phyloP scores from a whole-genome alignment of 345 rosid species.

The Clausena lansium region DNA sequence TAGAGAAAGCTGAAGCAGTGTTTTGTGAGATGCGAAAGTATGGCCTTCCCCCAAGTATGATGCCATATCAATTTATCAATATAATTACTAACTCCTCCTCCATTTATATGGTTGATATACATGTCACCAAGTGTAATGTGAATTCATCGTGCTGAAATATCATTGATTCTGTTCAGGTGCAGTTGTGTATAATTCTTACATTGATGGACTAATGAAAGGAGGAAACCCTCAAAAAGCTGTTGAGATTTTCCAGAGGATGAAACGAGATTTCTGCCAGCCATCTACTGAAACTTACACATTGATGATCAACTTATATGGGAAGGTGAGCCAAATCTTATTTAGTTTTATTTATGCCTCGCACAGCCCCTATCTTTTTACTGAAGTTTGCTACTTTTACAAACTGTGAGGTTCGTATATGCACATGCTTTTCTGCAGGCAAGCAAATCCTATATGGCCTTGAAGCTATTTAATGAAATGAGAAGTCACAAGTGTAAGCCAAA shows the following conservation, averaged over 20 bases:
- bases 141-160: background rate
- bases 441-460: constrained; percentile 76
- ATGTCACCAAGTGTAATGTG: background rate
- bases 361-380: background rate
- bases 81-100: background rate
- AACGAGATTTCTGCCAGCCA: constrained; percentile 61
- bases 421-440: constrained; percentile 51
- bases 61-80: background rate
- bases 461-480: constrained; percentile 79
- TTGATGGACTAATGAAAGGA: constrained; percentile 77
- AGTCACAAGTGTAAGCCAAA: constrained; percentile 74
- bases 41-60: constrained; percentile 78
- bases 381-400: background rate
- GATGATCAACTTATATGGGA: constrained; percentile 88
- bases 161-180: constrained; percentile 44
- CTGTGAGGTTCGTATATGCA: constrained; percentile 2
- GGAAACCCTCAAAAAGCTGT: constrained; percentile 61
- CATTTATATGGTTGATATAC: background rate
- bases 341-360: background rate
- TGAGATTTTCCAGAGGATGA: constrained; percentile 72
- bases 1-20: constrained; percentile 71
- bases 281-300: constrained; percentile 78
- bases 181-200: constrained; percentile 71
- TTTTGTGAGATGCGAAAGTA: constrained; percentile 72
- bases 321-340: constrained; percentile 38